Evolutionary conservation across 2,329 filamentous ascomycete species (phyloP), one percentile per base, ranked within the genome.

Genomic region (Microsporum audouinii): DNA sequence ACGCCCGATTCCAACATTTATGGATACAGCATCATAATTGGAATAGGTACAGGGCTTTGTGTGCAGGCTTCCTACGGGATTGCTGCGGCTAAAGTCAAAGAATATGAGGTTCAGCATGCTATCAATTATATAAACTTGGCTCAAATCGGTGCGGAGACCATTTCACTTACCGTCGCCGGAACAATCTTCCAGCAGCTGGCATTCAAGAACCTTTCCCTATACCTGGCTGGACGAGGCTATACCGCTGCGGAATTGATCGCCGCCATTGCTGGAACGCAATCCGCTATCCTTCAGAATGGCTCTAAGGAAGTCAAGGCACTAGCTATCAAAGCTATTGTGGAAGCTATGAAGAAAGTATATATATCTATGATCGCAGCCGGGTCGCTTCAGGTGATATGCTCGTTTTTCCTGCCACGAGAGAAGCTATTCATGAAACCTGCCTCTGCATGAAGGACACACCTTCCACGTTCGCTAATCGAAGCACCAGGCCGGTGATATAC

Each of bases 111-210:
- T 2, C 59, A 72, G 5, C 63, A 66, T 1, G 72, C 73, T 0
- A 71, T 77, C 3, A 73, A 74, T 0, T 77, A 75, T 65, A 75
- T 76, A 51, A 73, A 68, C 76, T 14, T 78, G 75, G 51, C 61
- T 6, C 61, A 61, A 34, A 55, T 58, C 31, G 45, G 36, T 14
- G 59, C 43, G 12, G 43, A 51, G 45, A 33, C 59, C 12, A 34
- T 63, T 29, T 43, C 38, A 1, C 56, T 61, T 5, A 59, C 55
- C 34, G 49, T 63, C 38, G 61, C 61, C 3, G 53, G 59, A 31
- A 51, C 59, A 10, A 57, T 61, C 5, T 63, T 63, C 67, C 65
- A 76, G 41, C 76, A 75, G 56, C 63, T 67, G 14, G 66, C 68
- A 0, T 65, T 71, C 38, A 65, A 66, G 0, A 65, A 66, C 1